Percentiles rank a stretch among this genome's conserved stretches.
These are phyloP conservation scores for Cladosporium halotolerans DNA, from an alignment of 2,329 filamentous ascomycete genomes.

Conservation along the genomic window DNA sequence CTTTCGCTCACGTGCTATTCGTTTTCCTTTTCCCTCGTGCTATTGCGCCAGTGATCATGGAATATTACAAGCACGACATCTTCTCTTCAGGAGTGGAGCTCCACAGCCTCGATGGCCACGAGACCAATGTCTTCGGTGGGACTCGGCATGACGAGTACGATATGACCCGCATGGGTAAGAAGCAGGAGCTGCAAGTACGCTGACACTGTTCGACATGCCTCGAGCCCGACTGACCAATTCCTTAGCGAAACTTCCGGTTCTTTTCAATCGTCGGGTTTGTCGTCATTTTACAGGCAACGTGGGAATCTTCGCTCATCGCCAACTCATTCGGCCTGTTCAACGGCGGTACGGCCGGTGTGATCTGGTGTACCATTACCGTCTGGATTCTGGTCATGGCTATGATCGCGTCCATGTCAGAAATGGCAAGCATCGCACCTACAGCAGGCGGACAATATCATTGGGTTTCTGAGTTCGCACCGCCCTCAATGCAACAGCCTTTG, in stretches of 20 bases:
- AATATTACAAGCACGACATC: no score
- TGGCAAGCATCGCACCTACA: neutral
- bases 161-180: neutral
- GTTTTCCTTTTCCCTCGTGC: no score
- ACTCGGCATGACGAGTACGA: neutral
- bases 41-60: no score
- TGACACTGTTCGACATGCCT: neutral
- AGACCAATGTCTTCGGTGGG: no score
- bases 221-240: neutral
- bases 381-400: neutral
- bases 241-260: slow-evolving; percentile 25
- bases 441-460: slow-evolving; percentile 32
- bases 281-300: slow-evolving; percentile 23
- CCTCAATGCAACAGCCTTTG: slow-evolving; percentile 31
- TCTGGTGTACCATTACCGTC: slow-evolving; percentile 1
- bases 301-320: slow-evolving; percentile 18
- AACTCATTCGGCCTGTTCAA: slow-evolving; percentile 6
- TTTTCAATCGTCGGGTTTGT: slow-evolving; percentile 26
- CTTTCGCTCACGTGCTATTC: no score
- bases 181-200: neutral
- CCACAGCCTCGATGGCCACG: no score
- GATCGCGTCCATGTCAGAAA: neutral
- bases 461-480: slow-evolving; percentile 39
- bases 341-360: slow-evolving; percentile 10
- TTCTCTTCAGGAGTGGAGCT: no score